phyloP scores from a whole-genome alignment of 805 yeast species.

The Candida ovalis region DNA sequence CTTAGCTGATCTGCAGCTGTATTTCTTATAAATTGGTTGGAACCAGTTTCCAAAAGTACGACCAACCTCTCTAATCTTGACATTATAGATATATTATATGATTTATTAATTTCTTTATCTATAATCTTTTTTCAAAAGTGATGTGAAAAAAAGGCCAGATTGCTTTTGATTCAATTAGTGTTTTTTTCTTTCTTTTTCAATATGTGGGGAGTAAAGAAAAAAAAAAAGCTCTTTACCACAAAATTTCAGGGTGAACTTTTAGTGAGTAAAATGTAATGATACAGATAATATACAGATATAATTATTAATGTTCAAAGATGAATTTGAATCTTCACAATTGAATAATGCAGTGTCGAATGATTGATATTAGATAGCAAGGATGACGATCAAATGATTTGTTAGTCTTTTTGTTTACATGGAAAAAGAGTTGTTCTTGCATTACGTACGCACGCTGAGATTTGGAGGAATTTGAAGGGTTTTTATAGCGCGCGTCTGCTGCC shows the following conservation, averaged over 20 bases:
- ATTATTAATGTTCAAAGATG: background rate
- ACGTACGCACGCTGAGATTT: background rate
- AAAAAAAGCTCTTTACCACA: background rate
- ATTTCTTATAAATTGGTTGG: constrained; percentile 87
- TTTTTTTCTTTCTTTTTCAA: too few species aligned
- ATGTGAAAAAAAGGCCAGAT: too few species aligned
- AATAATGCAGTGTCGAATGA: background rate
- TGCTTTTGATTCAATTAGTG: too few species aligned
- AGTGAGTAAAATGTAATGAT: background rate
- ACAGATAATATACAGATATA: background rate
- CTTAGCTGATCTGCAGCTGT: constrained; percentile 97
- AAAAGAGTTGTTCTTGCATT: background rate
- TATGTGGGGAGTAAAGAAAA: too few species aligned
- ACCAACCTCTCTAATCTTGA: constrained; percentile 36
- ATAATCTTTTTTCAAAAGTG: too few species aligned
- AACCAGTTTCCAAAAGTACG: constrained; percentile 78
- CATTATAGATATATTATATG: constrained; percentile 14
- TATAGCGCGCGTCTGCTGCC: background rate
- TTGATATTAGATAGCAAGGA: background rate
- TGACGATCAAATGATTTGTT: background rate
- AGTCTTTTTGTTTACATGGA: background rate
- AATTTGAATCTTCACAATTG: background rate
- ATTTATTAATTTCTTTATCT: background rate
- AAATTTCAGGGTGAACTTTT: background rate
- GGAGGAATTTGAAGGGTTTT: constrained; percentile 1